A percentile compares a stretch with the other conserved stretches of the same genome.
Evolutionary conservation across 2,329 filamentous ascomycete species (phyloP).

Genomic region (Hypoxylon sp.): DNA sequence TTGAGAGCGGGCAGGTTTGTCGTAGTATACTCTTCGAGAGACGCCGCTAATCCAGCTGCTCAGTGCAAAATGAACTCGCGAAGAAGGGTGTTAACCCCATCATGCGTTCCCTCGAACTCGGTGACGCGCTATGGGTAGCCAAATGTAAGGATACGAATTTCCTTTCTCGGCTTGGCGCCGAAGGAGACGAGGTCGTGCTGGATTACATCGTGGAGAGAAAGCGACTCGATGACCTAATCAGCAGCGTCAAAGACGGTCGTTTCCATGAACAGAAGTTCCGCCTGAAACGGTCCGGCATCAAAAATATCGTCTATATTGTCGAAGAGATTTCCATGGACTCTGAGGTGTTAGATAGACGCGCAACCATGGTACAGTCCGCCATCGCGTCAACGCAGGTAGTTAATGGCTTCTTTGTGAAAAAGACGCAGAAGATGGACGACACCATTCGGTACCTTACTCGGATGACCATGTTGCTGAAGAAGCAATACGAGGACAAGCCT

Average conservation of each 20-base stretch:
- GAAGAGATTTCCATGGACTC: slow-evolving; percentile 76
- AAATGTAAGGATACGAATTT: slow-evolving; percentile 72
- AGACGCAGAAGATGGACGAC: slow-evolving; percentile 80
- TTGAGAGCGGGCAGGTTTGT: background rate
- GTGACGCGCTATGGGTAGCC: slow-evolving; percentile 84
- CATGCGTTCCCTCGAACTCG: slow-evolving; percentile 76
- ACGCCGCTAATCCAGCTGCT: slow-evolving; percentile 10
- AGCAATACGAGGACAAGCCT: slow-evolving; percentile 69
- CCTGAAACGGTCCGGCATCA: slow-evolving; percentile 76
- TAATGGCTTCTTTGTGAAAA: slow-evolving; percentile 82
- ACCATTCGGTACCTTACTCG: slow-evolving; percentile 79
- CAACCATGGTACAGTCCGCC: slow-evolving; percentile 76
- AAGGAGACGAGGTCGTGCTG: slow-evolving; percentile 77
- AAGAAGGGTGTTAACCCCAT: slow-evolving; percentile 74
- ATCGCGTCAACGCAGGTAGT: slow-evolving; percentile 83
- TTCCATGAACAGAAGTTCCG: slow-evolving; percentile 90
- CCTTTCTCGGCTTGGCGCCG: slow-evolving; percentile 66
- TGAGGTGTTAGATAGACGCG: slow-evolving; percentile 66
- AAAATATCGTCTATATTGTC: slow-evolving; percentile 81
- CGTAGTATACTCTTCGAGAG: background rate
- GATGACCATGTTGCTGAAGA: slow-evolving; percentile 76
- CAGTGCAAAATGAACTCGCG: slow-evolving; percentile 73
- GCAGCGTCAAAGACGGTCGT: slow-evolving; percentile 83
- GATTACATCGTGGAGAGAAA: slow-evolving; percentile 88
- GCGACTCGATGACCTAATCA: slow-evolving; percentile 81